Percentiles rank a stretch among this genome's conserved stretches.
Conservation (phyloP, 73 alveolate species). For the Tetrahymena thermophila region DNA sequence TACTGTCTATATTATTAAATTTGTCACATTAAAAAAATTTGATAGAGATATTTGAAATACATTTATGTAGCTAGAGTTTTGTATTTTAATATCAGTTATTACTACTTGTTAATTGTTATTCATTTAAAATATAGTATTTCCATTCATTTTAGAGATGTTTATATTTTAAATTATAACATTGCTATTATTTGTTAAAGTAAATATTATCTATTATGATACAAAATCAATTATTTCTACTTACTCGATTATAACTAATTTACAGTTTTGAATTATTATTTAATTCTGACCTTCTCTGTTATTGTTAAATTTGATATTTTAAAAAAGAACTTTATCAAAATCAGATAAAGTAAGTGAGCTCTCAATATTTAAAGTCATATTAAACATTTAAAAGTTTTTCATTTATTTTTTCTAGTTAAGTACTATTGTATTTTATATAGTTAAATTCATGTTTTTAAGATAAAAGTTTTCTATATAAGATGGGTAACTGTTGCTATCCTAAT, state of each 20-base stretch:
- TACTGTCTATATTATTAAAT: not conserved
- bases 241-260: not conserved
- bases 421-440: too few relatives aligned
- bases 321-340: not conserved
- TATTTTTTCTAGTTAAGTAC: not conserved
- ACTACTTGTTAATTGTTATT: not conserved
- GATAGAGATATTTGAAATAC: not conserved
- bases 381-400: not conserved
- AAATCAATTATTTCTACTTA: not conserved
- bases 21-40: too few relatives aligned
- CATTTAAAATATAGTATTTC: not conserved
- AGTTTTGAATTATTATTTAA: not conserved
- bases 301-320: too few relatives aligned
- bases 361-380: not conserved
- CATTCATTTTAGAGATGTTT: not conserved
- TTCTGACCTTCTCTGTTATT: not conserved
- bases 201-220: not conserved
- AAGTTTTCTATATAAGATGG: not conserved
- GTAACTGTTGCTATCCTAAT: too few relatives aligned
- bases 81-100: not conserved
- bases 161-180: not conserved
- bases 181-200: too few relatives aligned
- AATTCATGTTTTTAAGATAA: not conserved
- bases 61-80: not conserved
- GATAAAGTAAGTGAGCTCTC: not conserved